Evolutionary conservation across 441 rosid genomes (phyloP).

Genomic region (Gossypium armourianum): DNA sequence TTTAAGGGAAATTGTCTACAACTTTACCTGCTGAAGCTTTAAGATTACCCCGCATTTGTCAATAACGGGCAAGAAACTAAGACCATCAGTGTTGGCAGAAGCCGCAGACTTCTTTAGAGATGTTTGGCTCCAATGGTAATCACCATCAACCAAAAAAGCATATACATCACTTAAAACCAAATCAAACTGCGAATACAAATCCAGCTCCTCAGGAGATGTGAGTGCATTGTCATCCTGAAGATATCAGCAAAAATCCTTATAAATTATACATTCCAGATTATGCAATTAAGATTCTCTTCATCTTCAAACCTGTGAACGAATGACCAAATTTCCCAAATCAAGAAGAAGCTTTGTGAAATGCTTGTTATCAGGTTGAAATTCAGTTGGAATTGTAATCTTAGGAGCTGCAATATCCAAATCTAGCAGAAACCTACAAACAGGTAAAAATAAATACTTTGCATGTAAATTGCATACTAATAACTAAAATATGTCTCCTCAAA

Average conservation of each 20-base stretch:
- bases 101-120: conserved; percentile 27
- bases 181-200: conserved; percentile 86
- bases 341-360: conserved; percentile 81
- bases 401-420: conserved; percentile 98
- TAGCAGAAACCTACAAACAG: conserved; percentile 66
- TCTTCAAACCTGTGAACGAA: conserved; percentile 63
- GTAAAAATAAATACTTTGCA: conserved; percentile 12
- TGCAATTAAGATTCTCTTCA: conserved; percentile 12
- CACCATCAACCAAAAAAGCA: conserved; percentile 91
- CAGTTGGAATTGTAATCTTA: conserved; percentile 90
- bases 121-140: conserved; percentile 60
- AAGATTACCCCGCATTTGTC: conserved; percentile 83
- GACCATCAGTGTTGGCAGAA: conserved; percentile 25
- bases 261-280: conserved; percentile 10
- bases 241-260: conserved; percentile 16
- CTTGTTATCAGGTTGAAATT: conserved; percentile 58
- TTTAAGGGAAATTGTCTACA: conserved; percentile 16
- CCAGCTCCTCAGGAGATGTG: conserved; percentile 41
- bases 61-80: conserved; percentile 69
- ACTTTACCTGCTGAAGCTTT: conserved; percentile 75
- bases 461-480: not conserved
- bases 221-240: conserved; percentile 56
- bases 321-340: conserved; percentile 87
- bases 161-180: conserved; percentile 83
- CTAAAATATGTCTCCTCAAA: not conserved